These are phyloP conservation scores for Neoboletus magnificus DNA, from an alignment of 768 basidiomycete genomes.

Conservation along the genomic window DNA sequence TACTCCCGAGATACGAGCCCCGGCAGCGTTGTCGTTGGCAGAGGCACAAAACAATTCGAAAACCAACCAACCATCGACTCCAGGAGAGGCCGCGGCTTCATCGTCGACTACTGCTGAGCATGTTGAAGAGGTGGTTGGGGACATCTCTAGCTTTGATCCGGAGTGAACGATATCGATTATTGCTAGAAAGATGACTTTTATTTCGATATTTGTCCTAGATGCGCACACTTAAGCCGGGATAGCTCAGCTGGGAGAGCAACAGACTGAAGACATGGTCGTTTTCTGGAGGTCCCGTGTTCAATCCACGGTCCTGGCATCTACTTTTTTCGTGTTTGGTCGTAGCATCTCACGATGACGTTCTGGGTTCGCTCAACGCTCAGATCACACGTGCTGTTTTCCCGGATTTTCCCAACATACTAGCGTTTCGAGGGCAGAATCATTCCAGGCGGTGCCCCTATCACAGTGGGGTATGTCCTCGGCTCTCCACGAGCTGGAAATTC, in stretches of 20 bases:
- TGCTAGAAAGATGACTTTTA: neutral
- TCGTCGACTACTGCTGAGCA: slow-evolving; percentile 34
- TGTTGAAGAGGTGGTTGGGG: slow-evolving; percentile 31
- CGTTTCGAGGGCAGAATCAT: neutral
- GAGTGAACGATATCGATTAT: slow-evolving; percentile 7
- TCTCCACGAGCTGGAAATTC: neutral
- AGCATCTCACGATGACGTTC: neutral
- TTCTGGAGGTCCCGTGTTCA: slow-evolving; percentile 57
- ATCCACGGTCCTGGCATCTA: slow-evolving; percentile 51
- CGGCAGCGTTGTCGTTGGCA: slow-evolving; percentile 33
- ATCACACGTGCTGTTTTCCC: neutral
- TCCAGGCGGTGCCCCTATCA: too few relatives aligned
- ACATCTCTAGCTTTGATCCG: slow-evolving; percentile 25
- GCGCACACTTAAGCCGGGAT: slow-evolving; percentile 41
- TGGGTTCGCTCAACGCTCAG: neutral
- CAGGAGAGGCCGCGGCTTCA: slow-evolving; percentile 24
- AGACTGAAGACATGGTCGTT: slow-evolving; percentile 50
- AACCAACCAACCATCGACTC: neutral
- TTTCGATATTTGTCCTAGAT: neutral
- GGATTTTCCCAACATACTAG: neutral
- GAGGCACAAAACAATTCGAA: slow-evolving; percentile 16
- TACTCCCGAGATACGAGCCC: slow-evolving; percentile 60
- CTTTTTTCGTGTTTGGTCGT: slow-evolving; percentile 9
- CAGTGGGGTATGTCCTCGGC: neutral
- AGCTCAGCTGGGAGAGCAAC: slow-evolving; percentile 76